phyloP scores from a whole-genome alignment of 139 green algal species.

The Micromonas commoda region DNA sequence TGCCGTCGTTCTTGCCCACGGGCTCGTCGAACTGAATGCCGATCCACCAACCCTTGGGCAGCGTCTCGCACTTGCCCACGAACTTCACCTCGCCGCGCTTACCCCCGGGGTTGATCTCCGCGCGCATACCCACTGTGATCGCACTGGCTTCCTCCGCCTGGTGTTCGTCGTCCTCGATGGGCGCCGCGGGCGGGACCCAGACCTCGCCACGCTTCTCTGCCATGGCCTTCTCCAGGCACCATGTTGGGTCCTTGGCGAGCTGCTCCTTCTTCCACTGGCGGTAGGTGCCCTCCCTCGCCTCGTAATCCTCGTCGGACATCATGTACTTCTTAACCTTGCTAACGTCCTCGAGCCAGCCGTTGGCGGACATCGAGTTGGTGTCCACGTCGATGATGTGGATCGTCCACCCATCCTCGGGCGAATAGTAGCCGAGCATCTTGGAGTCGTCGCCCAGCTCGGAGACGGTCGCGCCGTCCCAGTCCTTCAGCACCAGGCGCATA shows the following conservation, averaged over 20 bases:
- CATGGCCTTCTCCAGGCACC: constrained; percentile 63
- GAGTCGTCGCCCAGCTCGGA: constrained; percentile 51
- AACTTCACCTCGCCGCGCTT: constrained; percentile 72
- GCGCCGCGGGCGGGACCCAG: constrained; percentile 13
- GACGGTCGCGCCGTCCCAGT: constrained; percentile 54
- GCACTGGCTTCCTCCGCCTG: neutral
- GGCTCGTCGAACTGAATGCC: constrained; percentile 94
- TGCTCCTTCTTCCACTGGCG: constrained; percentile 73
- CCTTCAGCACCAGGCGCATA: constrained; percentile 79
- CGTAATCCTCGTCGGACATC: constrained; percentile 93
- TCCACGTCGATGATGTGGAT: constrained; percentile 90
- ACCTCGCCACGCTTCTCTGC: constrained; percentile 19
- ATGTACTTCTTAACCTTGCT: constrained; percentile 93
- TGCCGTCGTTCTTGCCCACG: constrained; percentile 92
- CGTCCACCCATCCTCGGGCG: constrained; percentile 61
- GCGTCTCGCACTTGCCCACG: constrained; percentile 57
- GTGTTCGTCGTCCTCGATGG: constrained; percentile 10
- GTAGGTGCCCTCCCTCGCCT: constrained; percentile 82
- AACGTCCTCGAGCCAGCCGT: constrained; percentile 93
- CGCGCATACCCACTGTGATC: constrained; percentile 57
- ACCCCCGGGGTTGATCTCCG: constrained; percentile 82
- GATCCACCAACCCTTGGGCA: constrained; percentile 80
- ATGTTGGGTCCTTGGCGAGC: constrained; percentile 74
- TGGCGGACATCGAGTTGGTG: constrained; percentile 64
- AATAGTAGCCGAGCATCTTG: constrained; percentile 86